Evolutionary conservation across 1,284 basidiomycete species (phyloP), one percentile per base, ranked within the genome.

Genomic region (Cutaneotrichosporon cavernicola): DNA sequence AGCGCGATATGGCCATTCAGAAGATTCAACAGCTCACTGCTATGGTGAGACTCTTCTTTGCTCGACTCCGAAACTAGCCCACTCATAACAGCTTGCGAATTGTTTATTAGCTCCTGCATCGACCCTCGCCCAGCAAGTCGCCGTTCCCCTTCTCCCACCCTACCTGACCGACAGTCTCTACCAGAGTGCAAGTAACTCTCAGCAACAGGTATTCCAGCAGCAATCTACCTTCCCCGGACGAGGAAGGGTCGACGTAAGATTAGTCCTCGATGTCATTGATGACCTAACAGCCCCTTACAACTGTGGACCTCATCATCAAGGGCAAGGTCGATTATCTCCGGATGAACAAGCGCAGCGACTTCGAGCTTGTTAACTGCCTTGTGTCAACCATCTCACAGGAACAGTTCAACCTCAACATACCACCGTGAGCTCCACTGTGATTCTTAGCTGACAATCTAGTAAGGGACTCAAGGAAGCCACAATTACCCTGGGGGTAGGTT

Each of bases 351-450:
- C 58, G 66, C 30, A 63, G 63, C 61, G 66, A 70, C 49, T 57
- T 60, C 30, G 68, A 69, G 32, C 61, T 69, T 38, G 71, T 75
- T 18, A 53, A 69, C 30, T 70, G 75, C 0, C 69, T 76, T 3
- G 74, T 78, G 0, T 76, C 74, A 72, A 70, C 74, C 31, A 72
- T 78, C 40, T 76, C 76, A 1, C 68, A 76, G 34, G 62, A 66
- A n/a, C 70, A 76, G 69, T 73, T 76, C 1, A 68, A 69, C 50
- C 71, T 62, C 58, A 73, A 65, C 34, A 36, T 63, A 0, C 74
- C 77, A 30, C 71, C 70, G 77, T 76, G 51, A 64, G 75, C 59
- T 2, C 34, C 56, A n/a, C 18, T 4, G 18, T 18, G 6, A 9
- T 4, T 4, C 7, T n/a, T 16, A 43, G 43, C 18, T 46, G 5